Evolutionary conservation across 2,329 filamentous ascomycete genomes (phyloP), one percentile per base, ranked within the genome.

Genomic region (Colletotrichum tropicicola): DNA sequence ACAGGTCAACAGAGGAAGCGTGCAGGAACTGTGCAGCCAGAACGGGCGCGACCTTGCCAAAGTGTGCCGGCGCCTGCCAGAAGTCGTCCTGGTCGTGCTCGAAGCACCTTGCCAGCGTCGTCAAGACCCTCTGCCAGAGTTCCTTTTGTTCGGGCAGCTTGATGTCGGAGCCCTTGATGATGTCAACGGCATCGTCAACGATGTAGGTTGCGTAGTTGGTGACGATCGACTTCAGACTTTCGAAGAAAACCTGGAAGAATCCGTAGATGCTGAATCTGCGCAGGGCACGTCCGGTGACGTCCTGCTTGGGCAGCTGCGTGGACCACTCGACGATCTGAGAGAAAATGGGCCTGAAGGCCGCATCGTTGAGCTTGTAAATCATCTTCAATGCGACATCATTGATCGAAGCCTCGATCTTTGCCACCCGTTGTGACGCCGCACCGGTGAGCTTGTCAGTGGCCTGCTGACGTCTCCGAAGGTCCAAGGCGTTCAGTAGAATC

Each of bases 321-420:
- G 91, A 87, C 92, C 94, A 98, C 61, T 97, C 93, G 47, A 97
- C 84, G n/a, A 98, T 82, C 68, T 91, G 88, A 15, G 89, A 86
- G 81, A 98, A 99, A 68, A 99, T 89, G 1, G 96, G 97, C 12
- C 94, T 87, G 88, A 99, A 99, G 0, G 92, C 89, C 1, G 92
- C 90, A 74, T 99, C 96, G 79, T 98, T 98, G 67, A 99, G 87
- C 83, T 98, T 98, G 82, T 97, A 93, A 57, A 97, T 92, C 89
- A 98, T 96, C 77, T 93, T 92, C 64, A 99, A 87, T 0, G 90
- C 88, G 12, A 91, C 88, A 9, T 91, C 87, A 73, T 93, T 91
- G 69, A 92, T 73, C 10, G 83, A 81, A 2, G 81, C 79, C 74
- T 97, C 93, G 12, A 68, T 82, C 43, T 84, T 81, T 19, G 82